Conservation (phyloP, 441 rosid species). For the Eutrema salsugineum region DNA sequence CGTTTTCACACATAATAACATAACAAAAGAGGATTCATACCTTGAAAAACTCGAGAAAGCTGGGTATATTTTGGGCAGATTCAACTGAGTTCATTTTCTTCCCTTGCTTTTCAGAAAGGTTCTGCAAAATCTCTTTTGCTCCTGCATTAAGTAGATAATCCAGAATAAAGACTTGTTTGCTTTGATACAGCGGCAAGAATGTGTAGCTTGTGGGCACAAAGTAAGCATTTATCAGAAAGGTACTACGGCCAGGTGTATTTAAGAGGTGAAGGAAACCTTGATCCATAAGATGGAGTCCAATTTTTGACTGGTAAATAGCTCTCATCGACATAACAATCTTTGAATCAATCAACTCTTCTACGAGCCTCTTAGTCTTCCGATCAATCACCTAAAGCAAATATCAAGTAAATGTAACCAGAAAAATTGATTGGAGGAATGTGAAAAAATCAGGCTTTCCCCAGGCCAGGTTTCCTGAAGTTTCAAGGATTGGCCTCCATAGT, state of each 20-base stretch:
- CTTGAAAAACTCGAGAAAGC: constrained; percentile 72
- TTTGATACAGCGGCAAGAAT: neutral
- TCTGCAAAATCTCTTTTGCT: constrained; percentile 69
- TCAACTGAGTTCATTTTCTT: constrained; percentile 74
- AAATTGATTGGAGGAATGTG: neutral
- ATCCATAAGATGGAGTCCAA: constrained; percentile 81
- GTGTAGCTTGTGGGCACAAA: neutral
- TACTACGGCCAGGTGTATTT: neutral
- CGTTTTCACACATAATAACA: neutral
- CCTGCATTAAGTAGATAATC: constrained; percentile 46
- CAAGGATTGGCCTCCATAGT: neutral
- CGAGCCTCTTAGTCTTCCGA: constrained; percentile 82
- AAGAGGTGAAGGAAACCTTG: constrained; percentile 39
- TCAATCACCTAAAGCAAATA: constrained; percentile 67
- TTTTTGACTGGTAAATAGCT: constrained; percentile 85
- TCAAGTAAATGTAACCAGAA: constrained; percentile 11
- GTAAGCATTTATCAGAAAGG: neutral
- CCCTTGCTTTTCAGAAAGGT: constrained; percentile 85
- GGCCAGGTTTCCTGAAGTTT: neutral
- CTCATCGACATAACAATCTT: constrained; percentile 93
- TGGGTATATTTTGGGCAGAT: constrained; percentile 74
- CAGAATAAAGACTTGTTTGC: constrained; percentile 2
- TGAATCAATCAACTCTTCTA: constrained; percentile 89
- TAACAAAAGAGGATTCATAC: constrained; percentile 27
- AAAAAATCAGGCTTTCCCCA: neutral